phyloP scores from a whole-genome alignment of 2,329 filamentous ascomycete genomes.

The Beauveria pseudobassiana region DNA sequence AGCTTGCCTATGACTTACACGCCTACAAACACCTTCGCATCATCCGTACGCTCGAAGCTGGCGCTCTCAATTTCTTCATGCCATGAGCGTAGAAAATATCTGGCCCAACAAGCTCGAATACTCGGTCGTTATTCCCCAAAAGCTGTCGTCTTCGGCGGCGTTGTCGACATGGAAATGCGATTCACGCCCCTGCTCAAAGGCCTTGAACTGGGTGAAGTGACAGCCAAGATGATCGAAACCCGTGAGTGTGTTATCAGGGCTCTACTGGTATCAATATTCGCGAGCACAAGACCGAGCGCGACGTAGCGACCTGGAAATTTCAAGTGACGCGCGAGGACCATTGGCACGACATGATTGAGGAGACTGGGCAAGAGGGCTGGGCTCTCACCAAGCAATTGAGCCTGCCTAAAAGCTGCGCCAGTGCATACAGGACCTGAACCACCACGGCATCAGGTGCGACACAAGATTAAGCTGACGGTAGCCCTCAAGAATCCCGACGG shows the following conservation, averaged over 20 bases:
- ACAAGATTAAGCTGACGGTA: slow-evolving; percentile 87
- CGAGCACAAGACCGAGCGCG: slow-evolving; percentile 56
- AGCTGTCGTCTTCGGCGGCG: slow-evolving; percentile 88
- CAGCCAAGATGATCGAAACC: slow-evolving; percentile 70
- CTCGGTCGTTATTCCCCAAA: slow-evolving; percentile 85
- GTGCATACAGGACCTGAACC: slow-evolving; percentile 85
- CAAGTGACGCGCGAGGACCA: slow-evolving; percentile 50
- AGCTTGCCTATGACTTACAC: slow-evolving; percentile 80
- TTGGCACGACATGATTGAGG: slow-evolving; percentile 62
- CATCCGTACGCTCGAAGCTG: slow-evolving; percentile 68
- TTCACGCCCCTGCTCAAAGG: slow-evolving; percentile 87
- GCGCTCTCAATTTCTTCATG: slow-evolving; percentile 70
- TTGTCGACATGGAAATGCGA: slow-evolving; percentile 74
- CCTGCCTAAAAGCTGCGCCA: slow-evolving; percentile 74
- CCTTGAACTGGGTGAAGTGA: slow-evolving; percentile 74
- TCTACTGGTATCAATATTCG: slow-evolving; percentile 38
- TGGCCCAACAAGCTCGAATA: slow-evolving; percentile 99
- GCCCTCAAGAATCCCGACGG: slow-evolving; percentile 92
- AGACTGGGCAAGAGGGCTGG: slow-evolving; percentile 60
- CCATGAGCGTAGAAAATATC: slow-evolving; percentile 93
- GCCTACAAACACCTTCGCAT: slow-evolving; percentile 72
- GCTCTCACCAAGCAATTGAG: slow-evolving; percentile 53
- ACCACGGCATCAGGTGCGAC: slow-evolving; percentile 80
- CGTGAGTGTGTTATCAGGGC: slow-evolving; percentile 57
- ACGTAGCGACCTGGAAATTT: slow-evolving; percentile 54